Evolutionary conservation across 2,329 filamentous ascomycete species (phyloP).

Genomic region (Sclerotinia spermophila): DNA sequence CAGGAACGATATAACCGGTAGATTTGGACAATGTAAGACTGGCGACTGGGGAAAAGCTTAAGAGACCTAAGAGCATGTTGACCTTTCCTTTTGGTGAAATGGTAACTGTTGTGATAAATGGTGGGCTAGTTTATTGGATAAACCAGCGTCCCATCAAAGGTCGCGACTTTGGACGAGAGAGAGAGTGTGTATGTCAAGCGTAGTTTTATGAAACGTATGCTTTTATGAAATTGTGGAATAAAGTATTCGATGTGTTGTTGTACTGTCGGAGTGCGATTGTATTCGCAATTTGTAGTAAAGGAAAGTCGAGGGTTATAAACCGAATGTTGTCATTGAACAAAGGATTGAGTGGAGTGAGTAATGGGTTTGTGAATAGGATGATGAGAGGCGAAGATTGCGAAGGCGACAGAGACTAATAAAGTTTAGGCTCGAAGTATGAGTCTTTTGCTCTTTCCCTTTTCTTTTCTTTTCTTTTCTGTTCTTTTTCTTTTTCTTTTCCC

Average conservation of each 20-base stretch:
- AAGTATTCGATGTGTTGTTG: constrained; percentile 2
- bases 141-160: constrained; percentile 33
- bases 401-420: constrained; percentile 13
- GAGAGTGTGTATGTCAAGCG: constrained; percentile 1
- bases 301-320: constrained; percentile 25
- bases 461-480: background rate
- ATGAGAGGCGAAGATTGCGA: constrained; percentile 24
- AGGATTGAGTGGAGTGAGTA: constrained; percentile 34
- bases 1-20: constrained; percentile 56
- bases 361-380: constrained; percentile 18
- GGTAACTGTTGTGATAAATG: constrained; percentile 35
- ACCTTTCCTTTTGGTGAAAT: constrained; percentile 36
- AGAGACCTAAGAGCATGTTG: constrained; percentile 58
- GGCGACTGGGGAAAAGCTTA: constrained; percentile 55
- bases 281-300: constrained; percentile 12
- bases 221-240: background rate
- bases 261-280: background rate
- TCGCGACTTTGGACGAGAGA: constrained; percentile 19
- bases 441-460: background rate
- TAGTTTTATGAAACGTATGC: constrained; percentile 1
- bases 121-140: constrained; percentile 30
- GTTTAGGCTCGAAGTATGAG: constrained; percentile 12
- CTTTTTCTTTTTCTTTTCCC: background rate
- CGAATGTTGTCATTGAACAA: constrained; percentile 23
- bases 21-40: constrained; percentile 51